A percentile compares a stretch with the other conserved stretches of the same genome.
Conservation (phyloP, 805 yeast species). For the Saturnispora saitoi region DNA sequence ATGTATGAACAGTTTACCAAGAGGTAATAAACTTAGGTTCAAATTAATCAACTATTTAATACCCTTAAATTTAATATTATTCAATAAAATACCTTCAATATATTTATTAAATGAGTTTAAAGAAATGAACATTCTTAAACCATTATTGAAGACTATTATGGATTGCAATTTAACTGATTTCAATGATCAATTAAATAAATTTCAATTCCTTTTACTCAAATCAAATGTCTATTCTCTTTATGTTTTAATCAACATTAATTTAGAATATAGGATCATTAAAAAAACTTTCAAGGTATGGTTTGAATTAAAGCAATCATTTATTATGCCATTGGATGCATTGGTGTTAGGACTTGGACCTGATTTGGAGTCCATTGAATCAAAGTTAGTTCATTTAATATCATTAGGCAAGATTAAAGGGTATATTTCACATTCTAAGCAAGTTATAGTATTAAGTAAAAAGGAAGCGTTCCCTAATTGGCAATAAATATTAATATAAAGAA, state of each 20-base stretch:
- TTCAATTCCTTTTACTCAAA: constrained; percentile 44
- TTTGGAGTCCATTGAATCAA: constrained; percentile 57
- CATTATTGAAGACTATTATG: constrained; percentile 39
- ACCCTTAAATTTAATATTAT: constrained; percentile 51
- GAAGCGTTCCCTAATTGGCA: constrained; percentile 4
- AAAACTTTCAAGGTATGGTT: not conserved
- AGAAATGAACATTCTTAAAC: constrained; percentile 35
- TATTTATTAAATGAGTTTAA: constrained; percentile 36
- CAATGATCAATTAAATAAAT: constrained; percentile 35
- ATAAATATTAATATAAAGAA: not conserved
- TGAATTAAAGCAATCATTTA: not conserved
- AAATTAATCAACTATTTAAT: constrained; percentile 48
- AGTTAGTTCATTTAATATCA: constrained; percentile 56
- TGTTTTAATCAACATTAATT: constrained; percentile 33
- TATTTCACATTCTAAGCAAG: constrained; percentile 64
- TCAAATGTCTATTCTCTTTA: constrained; percentile 54
- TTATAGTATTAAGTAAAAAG: constrained; percentile 66
- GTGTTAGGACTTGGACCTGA: constrained; percentile 16
- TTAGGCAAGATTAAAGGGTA: constrained; percentile 66
- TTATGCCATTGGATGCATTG: constrained; percentile 1
- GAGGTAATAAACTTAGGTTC: constrained; percentile 25
- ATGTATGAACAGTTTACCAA: not conserved
- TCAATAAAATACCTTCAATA: constrained; percentile 39
- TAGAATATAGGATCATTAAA: constrained; percentile 4
- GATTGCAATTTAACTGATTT: constrained; percentile 50